Evolutionary conservation across 2,329 filamentous ascomycete species (phyloP), one percentile per base, ranked within the genome.

Genomic region (Phyllosticta citrichinensis): DNA sequence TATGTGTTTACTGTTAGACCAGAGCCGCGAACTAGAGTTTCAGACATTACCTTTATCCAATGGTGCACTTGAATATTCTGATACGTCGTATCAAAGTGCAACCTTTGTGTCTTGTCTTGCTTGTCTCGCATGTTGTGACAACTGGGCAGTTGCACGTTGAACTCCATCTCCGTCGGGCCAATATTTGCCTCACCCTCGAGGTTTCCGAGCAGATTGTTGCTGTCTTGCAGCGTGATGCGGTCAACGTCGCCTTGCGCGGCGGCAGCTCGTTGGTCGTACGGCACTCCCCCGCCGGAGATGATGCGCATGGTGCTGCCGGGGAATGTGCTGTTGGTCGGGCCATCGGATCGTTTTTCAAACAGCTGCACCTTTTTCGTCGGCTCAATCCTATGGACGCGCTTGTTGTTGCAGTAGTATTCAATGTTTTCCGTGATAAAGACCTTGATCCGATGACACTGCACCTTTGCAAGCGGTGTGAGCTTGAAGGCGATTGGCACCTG

Each of bases 401-500:
- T 89, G 74, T 93, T 89, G 66, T 86, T 87, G 60, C 90, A 95
- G 80, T 88, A 95, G 72, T 96, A 95, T 70, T 96, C 91, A 61
- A 93, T 85, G 47, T 90, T 92, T 72, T 97, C 92, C 0, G 91
- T 95, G 12, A 96, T 85, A 65, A 87, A 92, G 0, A 96, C 91
- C 74, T 95, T 96, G 73, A 97, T 87, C 66, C 93, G 87, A 74
- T 96, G 92, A 60, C 93, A 89, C 71, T 95, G 90, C 6, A 96
- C 91, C 77, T 97, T 97, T 63, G 92, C 91, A 22, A 97, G 76
- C 0, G 92, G 92, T 0, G 91, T 96, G 65, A 97, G 80, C 74
- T 96, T 96, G 79, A 97, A 96, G 1, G 91, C 91, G 62, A 97
- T 94, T 0, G 92, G 92, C 17, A 97, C 90, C 68, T 89, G 89